These are phyloP conservation scores for Centella asiatica DNA, from an alignment of 129 eudicot species.

Conservation along the genomic window DNA sequence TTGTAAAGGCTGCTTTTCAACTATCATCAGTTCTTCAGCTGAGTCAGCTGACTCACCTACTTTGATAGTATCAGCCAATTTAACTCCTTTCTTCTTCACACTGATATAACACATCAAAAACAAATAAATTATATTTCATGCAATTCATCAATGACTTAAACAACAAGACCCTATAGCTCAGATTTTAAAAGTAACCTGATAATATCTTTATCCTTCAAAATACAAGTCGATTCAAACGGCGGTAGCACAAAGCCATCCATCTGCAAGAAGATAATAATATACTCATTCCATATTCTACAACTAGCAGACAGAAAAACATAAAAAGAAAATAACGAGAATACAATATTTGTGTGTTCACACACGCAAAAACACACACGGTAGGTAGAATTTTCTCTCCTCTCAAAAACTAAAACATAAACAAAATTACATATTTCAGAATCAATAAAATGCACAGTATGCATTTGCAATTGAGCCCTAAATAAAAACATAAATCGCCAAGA, in stretches of 20 bases:
- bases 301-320: neutral
- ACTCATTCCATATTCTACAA: slow-evolving; percentile 3
- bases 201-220: slow-evolving; percentile 77
- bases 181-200: slow-evolving; percentile 53
- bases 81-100: slow-evolving; percentile 49
- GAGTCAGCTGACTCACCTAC: slow-evolving; percentile 26
- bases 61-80: slow-evolving; percentile 23
- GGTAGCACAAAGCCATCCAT: slow-evolving; percentile 93
- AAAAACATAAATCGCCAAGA: neutral
- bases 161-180: slow-evolving; percentile 4
- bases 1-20: slow-evolving; percentile 38
- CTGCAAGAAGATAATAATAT: slow-evolving; percentile 33
- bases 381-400: neutral
- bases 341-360: too few species aligned
- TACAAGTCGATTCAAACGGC: slow-evolving; percentile 61
- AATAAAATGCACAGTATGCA: neutral
- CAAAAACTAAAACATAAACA: neutral
- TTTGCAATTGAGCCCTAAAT: neutral
- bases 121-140: slow-evolving; percentile 2
- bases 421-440: neutral
- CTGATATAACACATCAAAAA: slow-evolving; percentile 30
- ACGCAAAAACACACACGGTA: too few species aligned
- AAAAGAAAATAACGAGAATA: too few species aligned
- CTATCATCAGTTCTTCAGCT: slow-evolving; percentile 25
- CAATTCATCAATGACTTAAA: slow-evolving; percentile 9